These are phyloP conservation scores for Globisporangium takayamanum DNA, from an alignment of 352 stramenopile species.

Conservation along the genomic window DNA sequence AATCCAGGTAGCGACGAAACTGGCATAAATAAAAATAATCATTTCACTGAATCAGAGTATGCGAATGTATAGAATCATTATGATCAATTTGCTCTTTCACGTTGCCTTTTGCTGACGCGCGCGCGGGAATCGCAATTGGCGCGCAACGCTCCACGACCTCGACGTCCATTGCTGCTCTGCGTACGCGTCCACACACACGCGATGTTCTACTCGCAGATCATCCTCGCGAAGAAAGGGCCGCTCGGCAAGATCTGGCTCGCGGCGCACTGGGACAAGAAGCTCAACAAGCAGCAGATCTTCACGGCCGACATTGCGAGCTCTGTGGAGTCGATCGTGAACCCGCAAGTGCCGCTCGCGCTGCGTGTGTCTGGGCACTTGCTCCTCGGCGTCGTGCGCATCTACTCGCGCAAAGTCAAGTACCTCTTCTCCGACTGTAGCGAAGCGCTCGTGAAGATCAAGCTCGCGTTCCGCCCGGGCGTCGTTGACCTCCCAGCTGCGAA, in stretches of 20 bases:
- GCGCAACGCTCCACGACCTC: too few species aligned
- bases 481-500: constrained; percentile 66
- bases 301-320: constrained; percentile 95
- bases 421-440: constrained; percentile 98
- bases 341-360: constrained; percentile 94
- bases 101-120: too few species aligned
- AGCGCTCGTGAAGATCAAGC: constrained; percentile 98
- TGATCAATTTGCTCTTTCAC: too few species aligned
- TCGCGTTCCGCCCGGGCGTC: constrained; percentile 88
- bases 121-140: too few species aligned
- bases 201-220: constrained; percentile 99
- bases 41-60: too few species aligned
- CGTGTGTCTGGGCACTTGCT: constrained; percentile 97
- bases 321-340: constrained; percentile 96
- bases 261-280: constrained; percentile 99
- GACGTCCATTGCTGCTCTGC: too few species aligned
- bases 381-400: constrained; percentile 98
- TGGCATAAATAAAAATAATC: too few species aligned
- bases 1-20: too few species aligned
- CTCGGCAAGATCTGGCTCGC: constrained; percentile 99
- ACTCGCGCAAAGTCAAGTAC: constrained; percentile 97
- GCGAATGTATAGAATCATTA: too few species aligned
- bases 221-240: constrained; percentile 98
- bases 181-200: neutral
- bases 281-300: constrained; percentile 98